Conservation (phyloP, 208 protist species). For the Acanthamoeba divionensis region DNA sequence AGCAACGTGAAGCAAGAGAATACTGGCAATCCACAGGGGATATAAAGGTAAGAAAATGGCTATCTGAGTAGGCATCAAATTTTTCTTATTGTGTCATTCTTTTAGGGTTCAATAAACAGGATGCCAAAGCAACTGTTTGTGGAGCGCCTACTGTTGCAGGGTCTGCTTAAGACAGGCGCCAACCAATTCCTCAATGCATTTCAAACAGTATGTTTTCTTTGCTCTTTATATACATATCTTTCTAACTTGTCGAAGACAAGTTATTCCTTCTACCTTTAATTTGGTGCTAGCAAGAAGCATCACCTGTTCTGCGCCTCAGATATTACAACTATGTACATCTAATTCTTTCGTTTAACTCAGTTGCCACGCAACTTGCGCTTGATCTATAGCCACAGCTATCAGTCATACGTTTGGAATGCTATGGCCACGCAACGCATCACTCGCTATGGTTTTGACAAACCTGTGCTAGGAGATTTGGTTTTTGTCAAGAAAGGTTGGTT, state of each 20-base stretch:
- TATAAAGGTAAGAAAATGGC: too few species aligned
- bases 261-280: too few species aligned
- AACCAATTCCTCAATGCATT: neutral
- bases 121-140: neutral
- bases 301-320: too few species aligned
- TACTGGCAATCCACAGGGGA: too few species aligned
- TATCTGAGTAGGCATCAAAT: too few species aligned
- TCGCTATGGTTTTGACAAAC: neutral
- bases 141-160: conserved; percentile 12
- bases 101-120: too few species aligned
- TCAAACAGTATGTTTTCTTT: neutral
- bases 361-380: conserved; percentile 31
- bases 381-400: conserved; percentile 48
- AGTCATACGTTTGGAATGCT: conserved; percentile 43
- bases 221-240: neutral
- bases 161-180: neutral
- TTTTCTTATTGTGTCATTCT: too few species aligned
- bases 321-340: too few species aligned
- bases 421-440: conserved; percentile 28
- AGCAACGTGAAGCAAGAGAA: too few species aligned
- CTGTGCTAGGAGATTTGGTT: conserved; percentile 22
- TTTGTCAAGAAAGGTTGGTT: neutral
- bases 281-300: too few species aligned
- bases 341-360: neutral
- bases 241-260: neutral